Conservation (phyloP, 805 yeast genomes). For the Candida fluviatilis region DNA sequence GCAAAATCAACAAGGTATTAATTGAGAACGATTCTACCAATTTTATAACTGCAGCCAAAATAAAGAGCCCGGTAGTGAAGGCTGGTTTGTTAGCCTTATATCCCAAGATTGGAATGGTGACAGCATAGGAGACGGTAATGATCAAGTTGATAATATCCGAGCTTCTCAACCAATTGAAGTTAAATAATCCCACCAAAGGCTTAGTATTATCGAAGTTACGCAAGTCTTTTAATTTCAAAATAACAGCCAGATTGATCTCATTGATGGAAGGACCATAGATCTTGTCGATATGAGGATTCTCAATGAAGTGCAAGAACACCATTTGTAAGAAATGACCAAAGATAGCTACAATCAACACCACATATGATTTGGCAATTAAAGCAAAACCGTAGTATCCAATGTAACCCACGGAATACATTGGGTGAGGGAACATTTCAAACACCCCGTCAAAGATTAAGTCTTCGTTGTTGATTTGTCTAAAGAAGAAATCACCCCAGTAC, state of each 20-base stretch:
- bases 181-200: constrained; percentile 57
- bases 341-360: constrained; percentile 63
- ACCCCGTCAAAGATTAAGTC: constrained; percentile 84
- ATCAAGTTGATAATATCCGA: constrained; percentile 53
- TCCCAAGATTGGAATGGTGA: constrained; percentile 37
- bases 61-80: constrained; percentile 24
- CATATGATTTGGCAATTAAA: constrained; percentile 67
- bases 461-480: constrained; percentile 57
- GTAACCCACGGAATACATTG: constrained; percentile 88
- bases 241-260: constrained; percentile 31
- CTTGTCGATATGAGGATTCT: constrained; percentile 83
- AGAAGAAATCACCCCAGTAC: constrained; percentile 95
- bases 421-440: constrained; percentile 86
- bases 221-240: constrained; percentile 46
- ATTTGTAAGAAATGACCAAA: constrained; percentile 77
- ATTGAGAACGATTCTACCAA: constrained; percentile 48
- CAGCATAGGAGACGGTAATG: constrained; percentile 36
- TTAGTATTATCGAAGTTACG: constrained; percentile 36
- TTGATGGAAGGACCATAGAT: constrained; percentile 55
- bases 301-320: constrained; percentile 68
- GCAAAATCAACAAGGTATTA: constrained; percentile 50
- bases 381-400: constrained; percentile 86
- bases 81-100: constrained; percentile 13
- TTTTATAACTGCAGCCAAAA: constrained; percentile 44
- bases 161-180: constrained; percentile 62